Evolutionary conservation across 345 rosid species (phyloP).

Genomic region (Lumnitzera littorea): DNA sequence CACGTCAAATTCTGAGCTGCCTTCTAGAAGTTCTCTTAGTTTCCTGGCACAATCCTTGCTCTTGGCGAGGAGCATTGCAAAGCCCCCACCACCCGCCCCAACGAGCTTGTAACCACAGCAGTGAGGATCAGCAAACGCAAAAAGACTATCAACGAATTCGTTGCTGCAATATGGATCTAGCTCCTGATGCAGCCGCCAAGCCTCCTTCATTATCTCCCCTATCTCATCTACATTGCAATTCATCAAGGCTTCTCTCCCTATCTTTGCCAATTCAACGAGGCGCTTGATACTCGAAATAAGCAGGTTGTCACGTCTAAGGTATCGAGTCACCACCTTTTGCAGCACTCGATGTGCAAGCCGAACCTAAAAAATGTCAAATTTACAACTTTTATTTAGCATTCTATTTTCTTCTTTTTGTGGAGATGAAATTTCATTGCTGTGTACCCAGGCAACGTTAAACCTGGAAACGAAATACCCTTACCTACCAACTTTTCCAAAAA

Average conservation of each 20-base stretch:
- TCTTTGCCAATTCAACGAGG: slow-evolving; percentile 69
- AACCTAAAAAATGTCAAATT: slow-evolving; percentile 39
- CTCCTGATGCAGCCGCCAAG: slow-evolving; percentile 97
- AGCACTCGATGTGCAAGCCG: slow-evolving; percentile 89
- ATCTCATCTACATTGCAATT: slow-evolving; percentile 66
- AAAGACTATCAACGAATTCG: slow-evolving; percentile 70
- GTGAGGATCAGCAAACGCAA: slow-evolving; percentile 54
- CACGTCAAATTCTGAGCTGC: slow-evolving; percentile 40
- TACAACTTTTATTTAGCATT: too few species aligned
- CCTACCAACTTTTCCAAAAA: too few species aligned
- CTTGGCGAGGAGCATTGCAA: slow-evolving; percentile 65
- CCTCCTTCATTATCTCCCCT: slow-evolving; percentile 87
- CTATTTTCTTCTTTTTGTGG: background rate
- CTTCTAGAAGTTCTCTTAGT: slow-evolving; percentile 41
- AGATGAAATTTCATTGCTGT: too few species aligned
- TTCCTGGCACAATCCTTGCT: slow-evolving; percentile 40
- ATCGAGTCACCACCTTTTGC: slow-evolving; percentile 83
- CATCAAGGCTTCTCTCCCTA: slow-evolving; percentile 89
- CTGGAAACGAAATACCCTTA: too few species aligned
- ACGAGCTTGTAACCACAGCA: slow-evolving; percentile 93
- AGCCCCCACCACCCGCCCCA: slow-evolving; percentile 98
- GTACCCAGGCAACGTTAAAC: too few species aligned
- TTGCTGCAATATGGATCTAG: slow-evolving; percentile 95
- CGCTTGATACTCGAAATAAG: slow-evolving; percentile 80
- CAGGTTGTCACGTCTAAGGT: slow-evolving; percentile 76